A percentile compares a stretch with the other conserved stretches of the same genome.
These are phyloP conservation scores for Zymoseptoria brevis DNA, from an alignment of 2,329 filamentous ascomycete species.

Conservation along the genomic window DNA sequence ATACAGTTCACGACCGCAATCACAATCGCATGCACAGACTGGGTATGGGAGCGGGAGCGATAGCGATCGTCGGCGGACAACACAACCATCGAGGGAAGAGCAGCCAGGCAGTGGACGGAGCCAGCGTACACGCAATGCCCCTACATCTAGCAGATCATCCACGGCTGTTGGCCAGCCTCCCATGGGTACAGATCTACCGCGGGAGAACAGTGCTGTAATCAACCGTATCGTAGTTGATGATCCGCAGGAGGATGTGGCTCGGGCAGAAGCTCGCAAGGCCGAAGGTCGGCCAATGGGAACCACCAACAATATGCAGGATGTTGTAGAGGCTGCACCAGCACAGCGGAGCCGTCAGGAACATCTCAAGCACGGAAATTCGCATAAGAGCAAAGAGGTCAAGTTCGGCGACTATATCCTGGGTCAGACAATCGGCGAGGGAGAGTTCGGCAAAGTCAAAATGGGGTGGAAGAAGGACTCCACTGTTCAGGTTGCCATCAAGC, in stretches of 20 bases:
- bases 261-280: slow-evolving; percentile 61
- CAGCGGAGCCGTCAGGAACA: slow-evolving; percentile 51
- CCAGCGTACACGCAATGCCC: slow-evolving; percentile 29
- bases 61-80: slow-evolving; percentile 31
- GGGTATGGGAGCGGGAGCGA: slow-evolving; percentile 36
- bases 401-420: slow-evolving; percentile 95
- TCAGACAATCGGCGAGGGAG: slow-evolving; percentile 91
- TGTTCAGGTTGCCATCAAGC: slow-evolving; percentile 91
- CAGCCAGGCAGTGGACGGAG: slow-evolving; percentile 37
- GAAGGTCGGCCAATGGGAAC: slow-evolving; percentile 48
- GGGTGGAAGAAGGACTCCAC: slow-evolving; percentile 96
- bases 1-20: slow-evolving; percentile 17
- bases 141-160: slow-evolving; percentile 38
- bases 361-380: slow-evolving; percentile 38
- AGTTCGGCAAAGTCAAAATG: slow-evolving; percentile 97
- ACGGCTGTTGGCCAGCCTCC: slow-evolving; percentile 48
- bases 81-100: slow-evolving; percentile 39
- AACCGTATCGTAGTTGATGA: slow-evolving; percentile 70
- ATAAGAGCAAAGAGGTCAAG: slow-evolving; percentile 63
- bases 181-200: slow-evolving; percentile 48
- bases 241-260: slow-evolving; percentile 62
- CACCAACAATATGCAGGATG: slow-evolving; percentile 43
- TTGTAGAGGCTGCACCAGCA: slow-evolving; percentile 16
- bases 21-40: slow-evolving; percentile 29
- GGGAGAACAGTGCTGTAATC: slow-evolving; percentile 72